phyloP scores from a whole-genome alignment of 1,284 basidiomycete species.

The Acaromyces ingoldii region DNA sequence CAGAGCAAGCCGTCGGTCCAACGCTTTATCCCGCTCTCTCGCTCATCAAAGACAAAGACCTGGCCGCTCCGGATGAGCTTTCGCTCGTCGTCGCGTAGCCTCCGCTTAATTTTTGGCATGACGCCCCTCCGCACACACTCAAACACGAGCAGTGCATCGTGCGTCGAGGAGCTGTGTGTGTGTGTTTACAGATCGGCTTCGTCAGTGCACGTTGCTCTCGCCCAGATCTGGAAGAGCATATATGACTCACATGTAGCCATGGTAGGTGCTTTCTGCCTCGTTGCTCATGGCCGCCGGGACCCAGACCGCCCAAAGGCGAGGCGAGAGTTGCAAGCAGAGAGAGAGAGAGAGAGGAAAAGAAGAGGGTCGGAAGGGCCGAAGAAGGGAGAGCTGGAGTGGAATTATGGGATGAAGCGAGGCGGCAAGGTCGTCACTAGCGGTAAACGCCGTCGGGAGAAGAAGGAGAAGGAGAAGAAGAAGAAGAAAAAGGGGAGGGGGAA shows the following conservation, averaged over 20 bases:
- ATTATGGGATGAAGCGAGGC: too few species aligned
- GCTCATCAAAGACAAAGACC: slow-evolving; percentile 96
- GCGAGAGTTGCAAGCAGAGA: background rate
- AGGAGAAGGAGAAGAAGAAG: too few species aligned
- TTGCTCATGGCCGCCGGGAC: background rate
- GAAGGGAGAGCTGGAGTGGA: background rate
- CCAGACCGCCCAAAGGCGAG: background rate
- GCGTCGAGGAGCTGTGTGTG: slow-evolving; percentile 82
- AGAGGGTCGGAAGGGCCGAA: background rate
- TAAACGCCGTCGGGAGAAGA: too few species aligned
- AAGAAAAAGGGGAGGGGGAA: too few species aligned
- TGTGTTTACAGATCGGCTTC: slow-evolving; percentile 1
- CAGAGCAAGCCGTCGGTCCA: slow-evolving; percentile 98
- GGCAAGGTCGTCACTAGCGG: too few species aligned
- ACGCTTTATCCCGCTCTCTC: slow-evolving; percentile 93
- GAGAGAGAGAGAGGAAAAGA: background rate
- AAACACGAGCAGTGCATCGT: slow-evolving; percentile 89
- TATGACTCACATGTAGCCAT: slow-evolving; percentile 17
- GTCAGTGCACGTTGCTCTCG: background rate
- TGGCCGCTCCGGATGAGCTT: slow-evolving; percentile 88
- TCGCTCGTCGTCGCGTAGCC: slow-evolving; percentile 80
- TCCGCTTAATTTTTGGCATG: slow-evolving; percentile 86
- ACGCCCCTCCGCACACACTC: slow-evolving; percentile 84
- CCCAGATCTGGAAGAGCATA: too few species aligned
- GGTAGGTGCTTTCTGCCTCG: slow-evolving; percentile 9